Evolutionary conservation across 2,329 filamentous ascomycete genomes (phyloP).

Genomic region (Ramichloridium luteum): DNA sequence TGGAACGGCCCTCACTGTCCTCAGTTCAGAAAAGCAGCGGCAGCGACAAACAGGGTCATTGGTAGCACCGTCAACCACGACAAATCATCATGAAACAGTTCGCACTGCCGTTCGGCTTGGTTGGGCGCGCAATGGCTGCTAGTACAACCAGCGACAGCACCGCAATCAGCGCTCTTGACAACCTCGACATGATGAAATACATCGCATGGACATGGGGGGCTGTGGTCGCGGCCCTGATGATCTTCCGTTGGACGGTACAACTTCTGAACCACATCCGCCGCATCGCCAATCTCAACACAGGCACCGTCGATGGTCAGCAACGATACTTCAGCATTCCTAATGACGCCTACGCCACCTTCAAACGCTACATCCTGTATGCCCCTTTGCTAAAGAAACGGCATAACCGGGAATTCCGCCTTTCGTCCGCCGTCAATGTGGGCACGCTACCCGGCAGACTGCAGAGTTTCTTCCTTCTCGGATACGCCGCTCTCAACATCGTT

Average conservation of each 20-base stretch:
- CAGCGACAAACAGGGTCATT: too few relatives aligned
- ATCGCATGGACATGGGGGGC: conserved; percentile 43
- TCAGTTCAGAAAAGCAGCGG: too few relatives aligned
- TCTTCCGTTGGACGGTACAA: conserved; percentile 53
- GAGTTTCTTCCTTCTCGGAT: conserved; percentile 34
- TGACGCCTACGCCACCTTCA: conserved; percentile 31
- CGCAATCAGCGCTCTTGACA: too few relatives aligned
- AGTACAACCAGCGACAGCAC: too few relatives aligned
- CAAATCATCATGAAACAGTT: too few relatives aligned
- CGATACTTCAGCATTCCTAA: conserved; percentile 63
- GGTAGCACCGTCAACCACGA: too few relatives aligned
- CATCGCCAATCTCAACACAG: conserved; percentile 64
- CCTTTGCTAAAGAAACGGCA: conserved; percentile 37
- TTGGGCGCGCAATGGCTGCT: too few relatives aligned
- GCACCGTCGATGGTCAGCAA: conserved; percentile 45
- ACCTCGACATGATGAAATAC: conserved; percentile 24
- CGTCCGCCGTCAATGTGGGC: conserved; percentile 36
- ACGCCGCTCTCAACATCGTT: conserved; percentile 37
- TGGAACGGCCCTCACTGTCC: too few relatives aligned
- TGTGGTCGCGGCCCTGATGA: conserved; percentile 49
- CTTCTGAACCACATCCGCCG: conserved; percentile 58
- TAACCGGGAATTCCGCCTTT: conserved; percentile 41
- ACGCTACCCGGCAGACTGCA: conserved; percentile 39
- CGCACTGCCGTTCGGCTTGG: too few relatives aligned
- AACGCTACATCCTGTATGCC: conserved; percentile 35